These are phyloP conservation scores for Phytophthora ohioensis DNA, from an alignment of 352 stramenopile species.

Conservation along the genomic window DNA sequence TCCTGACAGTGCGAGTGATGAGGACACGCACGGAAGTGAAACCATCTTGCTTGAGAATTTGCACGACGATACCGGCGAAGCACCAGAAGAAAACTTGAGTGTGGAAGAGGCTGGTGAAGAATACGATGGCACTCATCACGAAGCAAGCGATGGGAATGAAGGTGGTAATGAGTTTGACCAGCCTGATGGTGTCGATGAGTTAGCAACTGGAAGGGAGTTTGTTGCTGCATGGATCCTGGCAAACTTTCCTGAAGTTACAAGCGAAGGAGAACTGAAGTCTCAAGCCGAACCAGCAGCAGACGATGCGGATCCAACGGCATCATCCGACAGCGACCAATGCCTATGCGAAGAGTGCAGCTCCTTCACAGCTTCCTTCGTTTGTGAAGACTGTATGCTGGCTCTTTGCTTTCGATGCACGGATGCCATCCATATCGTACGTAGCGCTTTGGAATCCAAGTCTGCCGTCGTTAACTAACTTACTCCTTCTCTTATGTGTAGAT, in stretches of 20 bases:
- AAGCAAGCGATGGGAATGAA: not conserved
- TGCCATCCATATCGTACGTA: slow-evolving; percentile 80
- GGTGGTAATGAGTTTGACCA: not conserved
- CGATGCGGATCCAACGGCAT: not conserved
- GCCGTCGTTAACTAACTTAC: not conserved
- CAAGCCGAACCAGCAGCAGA: slow-evolving; percentile 5
- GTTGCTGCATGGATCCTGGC: slow-evolving; percentile 46
- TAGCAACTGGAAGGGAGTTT: slow-evolving; percentile 5
- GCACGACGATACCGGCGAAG: not conserved
- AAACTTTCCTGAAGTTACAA: slow-evolving; percentile 44
- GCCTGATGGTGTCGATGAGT: not conserved
- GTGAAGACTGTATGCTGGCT: slow-evolving; percentile 52
- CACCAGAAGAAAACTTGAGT: not conserved
- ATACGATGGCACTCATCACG: not conserved
- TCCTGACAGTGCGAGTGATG: not conserved
- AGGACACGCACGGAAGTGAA: not conserved
- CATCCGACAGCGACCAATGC: not conserved
- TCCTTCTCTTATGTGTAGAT: slow-evolving; percentile 43
- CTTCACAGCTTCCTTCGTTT: slow-evolving; percentile 39
- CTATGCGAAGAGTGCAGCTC: slow-evolving; percentile 69
- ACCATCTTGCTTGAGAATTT: too few species aligned
- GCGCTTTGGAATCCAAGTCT: not conserved
- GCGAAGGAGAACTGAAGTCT: slow-evolving; percentile 33
- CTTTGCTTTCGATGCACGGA: slow-evolving; percentile 75
- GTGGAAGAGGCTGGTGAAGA: not conserved